Evolutionary conservation across 257 asterid species (phyloP), one percentile per base, ranked within the genome.

Genomic region (Coffea canephora): DNA sequence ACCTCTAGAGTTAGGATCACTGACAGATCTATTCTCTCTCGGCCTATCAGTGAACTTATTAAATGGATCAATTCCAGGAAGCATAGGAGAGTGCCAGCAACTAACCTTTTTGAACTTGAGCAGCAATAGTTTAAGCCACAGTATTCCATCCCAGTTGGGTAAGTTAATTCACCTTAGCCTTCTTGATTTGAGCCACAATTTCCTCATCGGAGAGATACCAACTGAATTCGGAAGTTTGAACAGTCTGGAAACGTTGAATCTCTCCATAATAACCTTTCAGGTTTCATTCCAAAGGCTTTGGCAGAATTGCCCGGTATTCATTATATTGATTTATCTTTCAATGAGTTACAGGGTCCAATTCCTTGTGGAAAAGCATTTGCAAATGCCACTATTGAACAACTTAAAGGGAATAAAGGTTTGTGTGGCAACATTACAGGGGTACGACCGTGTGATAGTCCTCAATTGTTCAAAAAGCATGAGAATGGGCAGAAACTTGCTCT

Each of bases 221-320:
- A 25, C 23, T 36, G 73, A 65, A 46, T 11, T 18, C 75, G 19
- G 75, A 71, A 13, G 43, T 19, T 14, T 50, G 70, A 41, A 7
- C 0, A 76, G 69, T 69, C 50, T 87, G 31, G 86, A 82, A 77
- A 61, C 3, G 2, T 50, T 83, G 82, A 66, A 83, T 34, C 85
- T 88, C 43, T 88, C 54, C 89, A 76, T 5, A 87, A 87, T 76
- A 62, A 85, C 46, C 43, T 89, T 54, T 84, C 87, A 10, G 92
- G 92, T 50, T 18, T 75, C 16, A 77, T 88, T 23, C 89, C 91
- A 0, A 71, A 80, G 3, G 68, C 66, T 25, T 71, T 86, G 69
- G 77, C 52, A 16, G 77, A 76, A 43, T 49, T 84, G 62, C 11
- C 80, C 6, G 71, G 76, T 45, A 78, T 82, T 69, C 46, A 50